Conservation (phyloP, 2,329 filamentous ascomycete genomes). For the Sordariomycetes sp. region DNA sequence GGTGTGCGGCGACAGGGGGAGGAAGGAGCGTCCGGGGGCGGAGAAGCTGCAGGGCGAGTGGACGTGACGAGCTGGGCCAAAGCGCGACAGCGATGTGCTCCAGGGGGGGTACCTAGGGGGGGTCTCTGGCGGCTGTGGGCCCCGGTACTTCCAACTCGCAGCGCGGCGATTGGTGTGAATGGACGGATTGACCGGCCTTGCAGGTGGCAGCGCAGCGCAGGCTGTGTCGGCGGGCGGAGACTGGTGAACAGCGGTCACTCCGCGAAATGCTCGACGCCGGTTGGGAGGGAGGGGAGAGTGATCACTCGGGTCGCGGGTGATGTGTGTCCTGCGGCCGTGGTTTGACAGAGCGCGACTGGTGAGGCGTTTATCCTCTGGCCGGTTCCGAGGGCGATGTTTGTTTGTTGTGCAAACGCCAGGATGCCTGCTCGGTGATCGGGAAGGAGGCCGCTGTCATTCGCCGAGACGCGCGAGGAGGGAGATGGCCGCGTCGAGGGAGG, state of each 20-base stretch:
- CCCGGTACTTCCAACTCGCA: neutral
- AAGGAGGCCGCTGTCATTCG: neutral
- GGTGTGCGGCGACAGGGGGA: neutral
- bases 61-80: neutral
- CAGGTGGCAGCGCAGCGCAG: slow-evolving; percentile 4
- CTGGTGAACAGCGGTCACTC: neutral
- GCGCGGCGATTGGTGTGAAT: slow-evolving; percentile 1
- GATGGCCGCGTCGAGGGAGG: neutral
- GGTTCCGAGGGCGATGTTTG: neutral
- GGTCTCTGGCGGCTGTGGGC: neutral
- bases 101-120: no score
- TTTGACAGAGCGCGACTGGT: neutral
- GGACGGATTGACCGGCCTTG: neutral
- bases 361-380: neutral
- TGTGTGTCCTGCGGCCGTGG: neutral
- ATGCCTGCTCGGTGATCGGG: neutral
- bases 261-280: neutral
- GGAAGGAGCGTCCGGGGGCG: neutral
- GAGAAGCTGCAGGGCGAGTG: neutral
- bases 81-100: neutral
- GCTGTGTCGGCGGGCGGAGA: neutral
- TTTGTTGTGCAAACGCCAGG: slow-evolving; percentile 5
- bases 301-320: neutral
- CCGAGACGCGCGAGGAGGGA: neutral
- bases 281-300: neutral